A percentile compares a stretch with the other conserved stretches of the same genome.
phyloP scores from a whole-genome alignment of 495 filamentous ascomycete genomes.

The Xylaria bambusicola region DNA sequence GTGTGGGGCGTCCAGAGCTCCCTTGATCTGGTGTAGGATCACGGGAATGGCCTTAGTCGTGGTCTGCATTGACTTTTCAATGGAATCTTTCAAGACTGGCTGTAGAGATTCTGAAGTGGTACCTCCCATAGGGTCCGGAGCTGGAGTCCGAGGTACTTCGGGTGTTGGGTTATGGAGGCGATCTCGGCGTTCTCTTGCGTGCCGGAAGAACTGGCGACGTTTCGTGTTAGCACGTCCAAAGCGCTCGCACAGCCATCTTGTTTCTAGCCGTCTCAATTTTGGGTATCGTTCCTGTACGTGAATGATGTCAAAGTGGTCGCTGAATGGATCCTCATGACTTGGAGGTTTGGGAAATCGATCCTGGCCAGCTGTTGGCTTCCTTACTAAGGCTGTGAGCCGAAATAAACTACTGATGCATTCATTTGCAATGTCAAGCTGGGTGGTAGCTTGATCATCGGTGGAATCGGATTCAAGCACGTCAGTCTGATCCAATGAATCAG shows the following conservation, averaged over 20 bases:
- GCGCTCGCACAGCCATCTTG: constrained; percentile 10
- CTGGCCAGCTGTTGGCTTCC: background rate
- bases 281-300: constrained; percentile 15
- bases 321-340: constrained; percentile 9
- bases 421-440: background rate
- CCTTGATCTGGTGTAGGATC: too few species aligned
- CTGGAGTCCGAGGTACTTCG: background rate
- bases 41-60: too few species aligned
- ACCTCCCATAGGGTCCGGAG: background rate
- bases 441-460: too few species aligned
- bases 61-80: too few species aligned
- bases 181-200: constrained; percentile 9
- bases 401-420: background rate
- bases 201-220: constrained; percentile 17
- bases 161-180: too few species aligned
- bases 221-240: constrained; percentile 21
- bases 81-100: too few species aligned
- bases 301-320: constrained; percentile 21
- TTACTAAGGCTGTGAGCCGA: background rate
- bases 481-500: too few species aligned
- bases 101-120: background rate
- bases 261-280: background rate
- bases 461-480: too few species aligned
- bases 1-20: too few species aligned
- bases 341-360: constrained; percentile 2